Evolutionary conservation across 208 protist species (phyloP), one percentile per base, ranked within the genome.

Genomic region (Porcisia hertigi): DNA sequence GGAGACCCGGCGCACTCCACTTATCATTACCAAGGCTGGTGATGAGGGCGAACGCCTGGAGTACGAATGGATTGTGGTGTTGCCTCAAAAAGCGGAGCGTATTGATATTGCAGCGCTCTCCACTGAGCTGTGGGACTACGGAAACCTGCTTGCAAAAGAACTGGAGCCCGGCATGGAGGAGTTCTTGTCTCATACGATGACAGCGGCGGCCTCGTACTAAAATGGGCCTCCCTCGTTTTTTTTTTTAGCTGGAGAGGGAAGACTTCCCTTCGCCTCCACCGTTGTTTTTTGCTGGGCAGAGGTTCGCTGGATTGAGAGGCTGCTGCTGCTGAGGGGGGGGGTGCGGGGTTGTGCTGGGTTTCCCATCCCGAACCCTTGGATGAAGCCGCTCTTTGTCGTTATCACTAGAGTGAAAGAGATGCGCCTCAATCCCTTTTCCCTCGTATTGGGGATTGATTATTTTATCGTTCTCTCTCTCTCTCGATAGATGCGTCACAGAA

Each of bases 21-120:
- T 97, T n/a, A 95, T 97, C 71, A 96, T 96, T 80, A 91, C 90
- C 52, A 85, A 86, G 11, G 84, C 84, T 5, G 92, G 94, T 0
- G 92, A 96, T 49, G 92, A 97, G 64, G 94, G 94, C 6, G 81
- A 91, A 73, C 87, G 92, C 1, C 84, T 97, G 8, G 92, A 97
- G 87, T 97, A 97, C 65, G 94, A 97, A 83, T 95, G 85, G 82
- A 88, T 97, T 76, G 94, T 94, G 12, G 77, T 72, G 75, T 83
- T 97, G 30, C 94, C 94, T 16, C 84, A 91, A 69, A 84, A 90
- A 66, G 88, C 89, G 9, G 92, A 97, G 82, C 76, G 83, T 14
- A 74, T 93, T 1, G 86, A 95, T 63, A 73, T 95, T 16, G 81
- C 84, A 3, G 80, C 76, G 3, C 74, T 96, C 59, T 87, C 86